Percentiles rank a stretch among this genome's conserved stretches.
These are phyloP conservation scores for Omphalotus olearius DNA, from an alignment of 1,284 basidiomycete species.

Conservation along the genomic window DNA sequence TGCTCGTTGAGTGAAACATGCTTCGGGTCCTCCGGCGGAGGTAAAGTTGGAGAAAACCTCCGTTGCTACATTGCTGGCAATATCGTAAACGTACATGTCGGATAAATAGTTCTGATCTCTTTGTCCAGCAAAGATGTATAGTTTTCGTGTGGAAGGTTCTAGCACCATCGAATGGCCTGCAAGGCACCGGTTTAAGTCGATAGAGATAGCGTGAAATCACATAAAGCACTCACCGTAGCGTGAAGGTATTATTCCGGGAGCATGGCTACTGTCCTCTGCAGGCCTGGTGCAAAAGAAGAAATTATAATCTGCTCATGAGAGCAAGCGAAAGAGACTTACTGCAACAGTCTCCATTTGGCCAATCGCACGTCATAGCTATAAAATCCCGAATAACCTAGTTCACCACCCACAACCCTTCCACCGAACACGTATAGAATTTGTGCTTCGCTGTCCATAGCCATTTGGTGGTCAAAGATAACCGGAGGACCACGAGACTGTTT, in stretches of 20 bases:
- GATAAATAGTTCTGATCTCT: constrained; percentile 58
- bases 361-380: constrained; percentile 63
- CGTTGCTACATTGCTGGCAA: constrained; percentile 50
- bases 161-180: constrained; percentile 76
- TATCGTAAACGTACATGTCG: constrained; percentile 73
- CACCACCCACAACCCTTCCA: constrained; percentile 66
- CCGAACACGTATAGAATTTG: constrained; percentile 79
- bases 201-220: neutral
- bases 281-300: constrained; percentile 22
- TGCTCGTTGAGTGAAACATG: constrained; percentile 68
- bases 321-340: constrained; percentile 39
- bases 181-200: neutral
- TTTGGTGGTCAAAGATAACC: constrained; percentile 77
- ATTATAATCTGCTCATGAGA: neutral
- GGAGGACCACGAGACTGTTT: constrained; percentile 48
- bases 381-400: constrained; percentile 63
- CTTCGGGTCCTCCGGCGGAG: constrained; percentile 54
- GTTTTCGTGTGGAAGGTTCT: constrained; percentile 49
- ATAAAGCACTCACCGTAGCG: constrained; percentile 48
- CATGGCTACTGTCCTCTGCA: constrained; percentile 25
- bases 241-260: constrained; percentile 41
- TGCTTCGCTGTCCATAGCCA: constrained; percentile 69
- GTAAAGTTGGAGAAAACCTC: constrained; percentile 63
- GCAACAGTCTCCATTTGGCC: constrained; percentile 60
- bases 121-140: constrained; percentile 72